These are phyloP conservation scores for Phaeoacremonium minimum DNA, from an alignment of 2,329 filamentous ascomycete species.

Conservation along the genomic window DNA sequence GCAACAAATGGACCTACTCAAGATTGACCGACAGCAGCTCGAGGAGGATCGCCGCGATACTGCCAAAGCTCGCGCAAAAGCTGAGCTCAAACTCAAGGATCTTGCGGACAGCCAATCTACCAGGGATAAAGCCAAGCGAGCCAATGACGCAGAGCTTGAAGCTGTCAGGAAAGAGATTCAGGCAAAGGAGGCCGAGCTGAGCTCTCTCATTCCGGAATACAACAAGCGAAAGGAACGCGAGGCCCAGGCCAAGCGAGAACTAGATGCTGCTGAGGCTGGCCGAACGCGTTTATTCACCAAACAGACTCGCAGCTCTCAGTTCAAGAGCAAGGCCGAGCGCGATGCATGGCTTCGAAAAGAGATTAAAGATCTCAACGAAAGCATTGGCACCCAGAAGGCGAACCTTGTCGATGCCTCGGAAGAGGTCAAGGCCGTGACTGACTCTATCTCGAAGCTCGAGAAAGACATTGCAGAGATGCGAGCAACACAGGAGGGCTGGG, in stretches of 20 bases:
- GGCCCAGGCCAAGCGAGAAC: conserved; percentile 61
- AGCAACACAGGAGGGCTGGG: conserved; percentile 72
- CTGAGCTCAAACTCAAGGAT: conserved; percentile 79
- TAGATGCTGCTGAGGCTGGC: conserved; percentile 72
- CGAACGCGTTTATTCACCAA: conserved; percentile 83
- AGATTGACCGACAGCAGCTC: conserved; percentile 79
- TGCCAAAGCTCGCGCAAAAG: conserved; percentile 75
- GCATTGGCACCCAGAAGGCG: conserved; percentile 75
- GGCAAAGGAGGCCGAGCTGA: conserved; percentile 71
- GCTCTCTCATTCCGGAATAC: conserved; percentile 71
- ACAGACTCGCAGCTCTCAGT: conserved; percentile 83
- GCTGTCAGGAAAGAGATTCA: conserved; percentile 71
- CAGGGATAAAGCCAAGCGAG: conserved; percentile 66
- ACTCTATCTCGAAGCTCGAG: conserved; percentile 68
- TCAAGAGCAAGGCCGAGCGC: conserved; percentile 82
- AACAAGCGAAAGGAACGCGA: conserved; percentile 71
- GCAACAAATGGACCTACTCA: conserved; percentile 78
- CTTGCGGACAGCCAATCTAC: conserved; percentile 78
- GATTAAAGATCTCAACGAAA: conserved; percentile 73
- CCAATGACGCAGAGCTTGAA: conserved; percentile 68
- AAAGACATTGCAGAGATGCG: conserved; percentile 67
- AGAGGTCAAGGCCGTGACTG: conserved; percentile 69
- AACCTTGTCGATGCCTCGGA: conserved; percentile 81
- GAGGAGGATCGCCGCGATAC: conserved; percentile 86
- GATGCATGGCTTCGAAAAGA: conserved; percentile 79